Evolutionary conservation across 1,284 basidiomycete genomes (phyloP).

Genomic region (Tetrapyrgos nigripes): DNA sequence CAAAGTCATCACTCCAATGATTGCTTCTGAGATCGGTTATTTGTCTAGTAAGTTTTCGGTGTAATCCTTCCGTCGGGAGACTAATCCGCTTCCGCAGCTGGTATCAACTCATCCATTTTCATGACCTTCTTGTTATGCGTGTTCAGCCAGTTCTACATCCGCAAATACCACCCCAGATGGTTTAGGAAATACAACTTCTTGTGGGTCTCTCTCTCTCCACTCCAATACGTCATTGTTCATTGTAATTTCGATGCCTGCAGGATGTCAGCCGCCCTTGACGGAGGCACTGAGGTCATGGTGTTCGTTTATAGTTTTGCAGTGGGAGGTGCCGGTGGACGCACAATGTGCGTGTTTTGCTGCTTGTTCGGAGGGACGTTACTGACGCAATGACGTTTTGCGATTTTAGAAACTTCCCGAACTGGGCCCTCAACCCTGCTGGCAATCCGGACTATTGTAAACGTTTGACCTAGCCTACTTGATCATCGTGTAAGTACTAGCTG

Average conservation of each 20-base stretch:
- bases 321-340: conserved; percentile 57
- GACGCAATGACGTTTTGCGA: background rate
- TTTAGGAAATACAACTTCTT: conserved; percentile 69
- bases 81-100: conserved; percentile 32
- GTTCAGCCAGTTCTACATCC: conserved; percentile 37
- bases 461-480: too few species aligned
- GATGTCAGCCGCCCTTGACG: conserved; percentile 60
- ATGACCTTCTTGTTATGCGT: conserved; percentile 57
- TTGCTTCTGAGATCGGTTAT: conserved; percentile 39
- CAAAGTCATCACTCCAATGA: conserved; percentile 55
- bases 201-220: conserved; percentile 3
- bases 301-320: conserved; percentile 68
- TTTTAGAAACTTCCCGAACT: conserved; percentile 47
- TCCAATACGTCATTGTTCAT: background rate
- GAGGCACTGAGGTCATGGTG: conserved; percentile 54
- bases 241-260: background rate
- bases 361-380: background rate
- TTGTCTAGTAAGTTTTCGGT: conserved; percentile 7
- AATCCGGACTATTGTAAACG: conserved; percentile 45
- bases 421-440: conserved; percentile 40
- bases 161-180: conserved; percentile 48
- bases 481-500: background rate
- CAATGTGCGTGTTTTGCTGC: conserved; percentile 21
- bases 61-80: background rate
- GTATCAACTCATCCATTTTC: conserved; percentile 61